Evolutionary conservation across 345 rosid species (phyloP).

Genomic region (Viola odorata): DNA sequence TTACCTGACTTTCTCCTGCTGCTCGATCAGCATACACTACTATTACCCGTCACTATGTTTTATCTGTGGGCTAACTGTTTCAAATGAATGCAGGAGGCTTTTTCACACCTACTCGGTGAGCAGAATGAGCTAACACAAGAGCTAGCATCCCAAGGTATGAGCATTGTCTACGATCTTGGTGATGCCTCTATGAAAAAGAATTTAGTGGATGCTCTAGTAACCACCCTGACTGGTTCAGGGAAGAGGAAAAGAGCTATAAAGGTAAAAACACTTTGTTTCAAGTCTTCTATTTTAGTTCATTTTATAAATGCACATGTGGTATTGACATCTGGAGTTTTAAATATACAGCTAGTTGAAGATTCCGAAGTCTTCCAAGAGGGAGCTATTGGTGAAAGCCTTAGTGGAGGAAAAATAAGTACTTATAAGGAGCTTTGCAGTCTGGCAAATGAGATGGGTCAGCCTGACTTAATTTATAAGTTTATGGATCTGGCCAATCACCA

Average conservation of each 20-base stretch:
- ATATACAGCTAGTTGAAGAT: slow-evolving; percentile 72
- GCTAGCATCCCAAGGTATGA: slow-evolving; percentile 97
- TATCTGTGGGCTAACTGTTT: slow-evolving; percentile 7
- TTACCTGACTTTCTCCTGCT: slow-evolving; percentile 3
- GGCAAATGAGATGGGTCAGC: slow-evolving; percentile 99
- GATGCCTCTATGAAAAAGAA: slow-evolving; percentile 78
- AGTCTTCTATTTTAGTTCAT: slow-evolving; percentile 16
- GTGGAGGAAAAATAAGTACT: slow-evolving; percentile 90
- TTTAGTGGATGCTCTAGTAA: slow-evolving; percentile 82
- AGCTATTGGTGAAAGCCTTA: slow-evolving; percentile 68
- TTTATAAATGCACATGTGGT: slow-evolving; percentile 1
- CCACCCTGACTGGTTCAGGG: slow-evolving; percentile 86
- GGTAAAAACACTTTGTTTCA: slow-evolving; percentile 39
- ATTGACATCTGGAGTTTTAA: slow-evolving; percentile 10
- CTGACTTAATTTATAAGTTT: slow-evolving; percentile 88
- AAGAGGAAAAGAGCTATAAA: slow-evolving; percentile 92
- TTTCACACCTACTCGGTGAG: slow-evolving; percentile 85
- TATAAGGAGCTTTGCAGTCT: slow-evolving; percentile 92
- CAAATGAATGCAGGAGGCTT: slow-evolving; percentile 69
- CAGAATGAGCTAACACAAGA: slow-evolving; percentile 97
- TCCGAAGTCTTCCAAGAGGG: slow-evolving; percentile 96
- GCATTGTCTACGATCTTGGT: slow-evolving; percentile 92
- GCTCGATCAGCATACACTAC: neutral
- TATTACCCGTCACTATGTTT: too few relatives aligned
- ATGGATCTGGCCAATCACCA: slow-evolving; percentile 98